These are phyloP conservation scores for Aegilops speltoides DNA, from an alignment of 176 grass and related monocot species.

Conservation along the genomic window DNA sequence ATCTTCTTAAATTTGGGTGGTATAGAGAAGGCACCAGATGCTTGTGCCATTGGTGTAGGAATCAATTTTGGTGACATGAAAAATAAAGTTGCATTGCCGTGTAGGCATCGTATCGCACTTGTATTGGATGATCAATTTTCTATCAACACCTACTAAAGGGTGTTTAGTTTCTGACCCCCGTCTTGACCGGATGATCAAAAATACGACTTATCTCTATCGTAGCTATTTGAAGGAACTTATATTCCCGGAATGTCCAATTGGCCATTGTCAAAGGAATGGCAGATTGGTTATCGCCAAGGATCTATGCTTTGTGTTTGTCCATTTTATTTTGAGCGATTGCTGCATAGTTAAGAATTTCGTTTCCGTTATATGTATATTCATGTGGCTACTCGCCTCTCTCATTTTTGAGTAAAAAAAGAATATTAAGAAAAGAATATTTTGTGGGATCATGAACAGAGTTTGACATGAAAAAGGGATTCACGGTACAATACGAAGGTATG, in stretches of 20 bases:
- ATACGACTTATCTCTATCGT: background rate
- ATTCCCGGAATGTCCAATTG: background rate
- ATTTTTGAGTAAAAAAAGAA: background rate
- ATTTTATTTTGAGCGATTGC: background rate
- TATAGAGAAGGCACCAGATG: constrained; percentile 35
- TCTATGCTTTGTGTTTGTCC: background rate
- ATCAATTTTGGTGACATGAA: constrained; percentile 31
- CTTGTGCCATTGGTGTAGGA: constrained; percentile 2
- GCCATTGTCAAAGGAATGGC: background rate
- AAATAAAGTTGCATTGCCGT: constrained; percentile 26
- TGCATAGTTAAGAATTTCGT: background rate
- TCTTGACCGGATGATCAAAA: background rate
- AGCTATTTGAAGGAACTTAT: background rate
- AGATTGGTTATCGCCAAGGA: background rate
- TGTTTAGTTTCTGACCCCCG: background rate
- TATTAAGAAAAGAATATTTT: background rate
- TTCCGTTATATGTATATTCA: background rate
- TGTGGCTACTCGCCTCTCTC: background rate
- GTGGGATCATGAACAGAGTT: background rate
- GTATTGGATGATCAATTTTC: background rate
- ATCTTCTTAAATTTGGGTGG: background rate
- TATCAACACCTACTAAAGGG: background rate
- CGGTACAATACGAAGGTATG: too few species aligned
- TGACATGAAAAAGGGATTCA: too few species aligned
- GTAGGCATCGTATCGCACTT: background rate